phyloP scores from a whole-genome alignment of 768 basidiomycete genomes.

The Mycena rebaudengoi region DNA sequence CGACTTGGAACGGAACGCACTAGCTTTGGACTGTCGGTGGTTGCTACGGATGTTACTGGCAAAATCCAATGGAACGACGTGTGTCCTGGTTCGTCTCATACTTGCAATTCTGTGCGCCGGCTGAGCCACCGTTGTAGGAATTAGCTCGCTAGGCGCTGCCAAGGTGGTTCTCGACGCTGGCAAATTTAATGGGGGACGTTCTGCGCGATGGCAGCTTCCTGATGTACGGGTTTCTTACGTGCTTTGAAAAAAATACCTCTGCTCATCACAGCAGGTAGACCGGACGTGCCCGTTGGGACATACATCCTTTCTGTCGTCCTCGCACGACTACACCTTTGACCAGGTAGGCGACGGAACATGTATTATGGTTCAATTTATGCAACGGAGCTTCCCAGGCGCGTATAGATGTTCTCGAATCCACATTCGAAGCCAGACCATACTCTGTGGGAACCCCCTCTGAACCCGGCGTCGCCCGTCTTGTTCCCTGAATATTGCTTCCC shows the following conservation, averaged over 20 bases:
- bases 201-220: slow-evolving; percentile 66
- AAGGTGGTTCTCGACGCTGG: slow-evolving; percentile 71
- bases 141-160: slow-evolving; percentile 58
- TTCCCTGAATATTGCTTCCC: slow-evolving; percentile 63
- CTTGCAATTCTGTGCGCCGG: no score
- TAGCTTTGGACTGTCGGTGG: slow-evolving; percentile 39
- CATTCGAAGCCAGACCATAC: slow-evolving; percentile 66
- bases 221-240: slow-evolving; percentile 57
- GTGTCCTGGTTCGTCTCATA: slow-evolving; percentile 60
- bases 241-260: neutral
- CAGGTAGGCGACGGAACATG: slow-evolving; percentile 53
- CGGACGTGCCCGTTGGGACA: slow-evolving; percentile 71
- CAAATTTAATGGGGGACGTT: slow-evolving; percentile 58
- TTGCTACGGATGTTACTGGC: slow-evolving; percentile 67
- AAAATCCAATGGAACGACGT: slow-evolving; percentile 76
- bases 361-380: neutral
- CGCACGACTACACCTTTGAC: slow-evolving; percentile 77
- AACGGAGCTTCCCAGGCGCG: slow-evolving; percentile 59
- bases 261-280: slow-evolving; percentile 49
- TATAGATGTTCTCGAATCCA: slow-evolving; percentile 64
- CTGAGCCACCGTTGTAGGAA: no score
- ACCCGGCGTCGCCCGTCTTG: slow-evolving; percentile 60
- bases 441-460: slow-evolving; percentile 73
- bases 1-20: slow-evolving; percentile 22
- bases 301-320: slow-evolving; percentile 73